Evolutionary conservation across 2,329 filamentous ascomycete species (phyloP), one percentile per base, ranked within the genome.

Genomic region (Karstenula rhodostoma): DNA sequence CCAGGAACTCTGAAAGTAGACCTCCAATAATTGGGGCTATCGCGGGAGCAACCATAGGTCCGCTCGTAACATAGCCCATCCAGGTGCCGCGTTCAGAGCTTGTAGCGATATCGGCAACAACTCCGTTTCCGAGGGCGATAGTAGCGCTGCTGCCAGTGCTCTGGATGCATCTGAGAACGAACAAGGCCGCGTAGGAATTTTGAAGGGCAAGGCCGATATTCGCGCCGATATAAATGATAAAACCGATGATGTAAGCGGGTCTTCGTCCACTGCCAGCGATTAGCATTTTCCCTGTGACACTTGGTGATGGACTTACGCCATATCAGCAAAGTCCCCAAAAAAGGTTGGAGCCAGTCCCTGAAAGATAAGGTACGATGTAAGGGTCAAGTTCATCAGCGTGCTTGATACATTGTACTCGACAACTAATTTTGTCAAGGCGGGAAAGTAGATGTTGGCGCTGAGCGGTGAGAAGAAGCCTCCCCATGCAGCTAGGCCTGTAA

Each of bases 61-160:
- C 87, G 0, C 85, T 82, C 15, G 85, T 84, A 2, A 90, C 85
- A 54, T 88, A 77, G 4, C 79, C 81, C 71, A 83, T 80, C 59
- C 77, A 82, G 4, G 68, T 69, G 1, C 80, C 80, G 42, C 81
- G 66, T 54, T 82, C 79, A 1, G 72, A 73, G 43, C 72, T 69
- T 6, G 79, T 81, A 4, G 77, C 71, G 43, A 81, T 68, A 58
- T 83, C 81, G 5, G 76, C 77, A 3, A 79, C 75, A 1, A 81
- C 75, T 0, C 77, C 80, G 32, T 73, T 76, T 1, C 72, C 74
- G 3, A 83, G 64, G 0, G 79, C 78, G 3, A 82, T 73, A 0
- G 78, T 81, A 0, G 77, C 78, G 33, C 73, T 75, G 33, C 71
- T 74, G 0, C 78, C 78, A 57, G 71, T 58, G 66, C 76, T 73